These are phyloP conservation scores for Penicillium arizonense DNA, from an alignment of 495 filamentous ascomycete species.

Conservation along the genomic window DNA sequence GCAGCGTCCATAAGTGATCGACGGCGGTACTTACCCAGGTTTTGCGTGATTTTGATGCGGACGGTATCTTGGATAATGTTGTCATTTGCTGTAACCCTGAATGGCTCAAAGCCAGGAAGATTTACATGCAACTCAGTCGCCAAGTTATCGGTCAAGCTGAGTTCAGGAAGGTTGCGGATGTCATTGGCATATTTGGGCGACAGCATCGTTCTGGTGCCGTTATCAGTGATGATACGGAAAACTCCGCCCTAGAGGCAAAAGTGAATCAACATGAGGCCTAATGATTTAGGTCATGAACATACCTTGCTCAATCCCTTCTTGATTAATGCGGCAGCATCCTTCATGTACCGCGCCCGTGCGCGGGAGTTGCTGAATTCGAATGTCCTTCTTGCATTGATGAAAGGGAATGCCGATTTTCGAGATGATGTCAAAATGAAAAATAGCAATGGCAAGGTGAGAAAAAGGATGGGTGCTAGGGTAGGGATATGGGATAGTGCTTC, in stretches of 20 bases:
- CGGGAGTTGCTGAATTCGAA: background rate
- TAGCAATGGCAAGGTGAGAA: background rate
- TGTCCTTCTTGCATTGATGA: background rate
- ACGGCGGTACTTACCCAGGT: background rate
- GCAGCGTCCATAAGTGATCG: background rate
- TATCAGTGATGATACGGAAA: constrained; percentile 5
- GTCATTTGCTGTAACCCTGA: background rate
- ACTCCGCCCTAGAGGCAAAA: background rate
- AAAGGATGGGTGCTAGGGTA: too few species aligned
- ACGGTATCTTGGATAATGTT: constrained; percentile 1
- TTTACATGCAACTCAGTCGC: background rate
- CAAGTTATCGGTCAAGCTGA: background rate
- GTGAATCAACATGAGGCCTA: background rate
- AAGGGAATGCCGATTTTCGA: background rate
- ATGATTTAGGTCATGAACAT: background rate
- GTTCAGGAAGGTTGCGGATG: background rate
- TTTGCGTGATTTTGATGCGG: background rate
- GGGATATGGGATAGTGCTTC: too few species aligned
- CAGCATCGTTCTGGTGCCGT: constrained; percentile 4
- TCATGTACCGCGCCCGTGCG: background rate
- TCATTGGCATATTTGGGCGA: constrained; percentile 6
- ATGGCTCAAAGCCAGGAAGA: constrained; percentile 3
- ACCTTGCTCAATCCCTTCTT: background rate
- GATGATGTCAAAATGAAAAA: background rate
- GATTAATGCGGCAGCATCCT: background rate